phyloP scores from a whole-genome alignment of 2,329 filamentous ascomycete species.

The Cercospora zeina region DNA sequence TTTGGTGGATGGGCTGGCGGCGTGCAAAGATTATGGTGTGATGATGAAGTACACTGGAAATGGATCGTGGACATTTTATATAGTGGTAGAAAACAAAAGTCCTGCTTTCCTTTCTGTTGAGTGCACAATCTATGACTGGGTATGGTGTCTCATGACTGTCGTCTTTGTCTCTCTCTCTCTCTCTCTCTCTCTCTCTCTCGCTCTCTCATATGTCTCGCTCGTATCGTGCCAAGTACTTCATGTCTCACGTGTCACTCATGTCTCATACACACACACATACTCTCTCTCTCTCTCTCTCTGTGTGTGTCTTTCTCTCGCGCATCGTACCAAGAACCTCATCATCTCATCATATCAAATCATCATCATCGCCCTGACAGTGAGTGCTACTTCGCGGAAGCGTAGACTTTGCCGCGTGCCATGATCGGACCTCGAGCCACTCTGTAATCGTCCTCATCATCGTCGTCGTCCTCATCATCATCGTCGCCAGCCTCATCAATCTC shows the following conservation, averaged over 20 bases:
- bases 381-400: slow-evolving; percentile 2
- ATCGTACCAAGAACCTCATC: neutral
- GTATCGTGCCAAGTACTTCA: neutral
- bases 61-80: neutral
- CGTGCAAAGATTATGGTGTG: neutral
- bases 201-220: neutral
- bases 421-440: neutral
- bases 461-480: neutral
- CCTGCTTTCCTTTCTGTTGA: neutral
- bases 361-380: neutral
- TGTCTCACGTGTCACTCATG: neutral
- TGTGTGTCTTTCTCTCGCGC: neutral
- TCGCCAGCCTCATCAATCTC: neutral
- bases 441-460: neutral
- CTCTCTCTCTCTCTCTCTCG: too few species aligned
- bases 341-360: neutral
- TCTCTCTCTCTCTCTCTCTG: too few species aligned
- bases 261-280: too few species aligned
- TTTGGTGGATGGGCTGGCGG: neutral
- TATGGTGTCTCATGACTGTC: neutral
- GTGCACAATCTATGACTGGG: neutral
- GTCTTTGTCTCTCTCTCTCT: too few species aligned
- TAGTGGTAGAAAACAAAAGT: slow-evolving; percentile 3
- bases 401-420: slow-evolving; percentile 3
- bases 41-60: neutral